Conservation (phyloP, 2,329 filamentous ascomycete genomes). For the Lachnellula arida region DNA sequence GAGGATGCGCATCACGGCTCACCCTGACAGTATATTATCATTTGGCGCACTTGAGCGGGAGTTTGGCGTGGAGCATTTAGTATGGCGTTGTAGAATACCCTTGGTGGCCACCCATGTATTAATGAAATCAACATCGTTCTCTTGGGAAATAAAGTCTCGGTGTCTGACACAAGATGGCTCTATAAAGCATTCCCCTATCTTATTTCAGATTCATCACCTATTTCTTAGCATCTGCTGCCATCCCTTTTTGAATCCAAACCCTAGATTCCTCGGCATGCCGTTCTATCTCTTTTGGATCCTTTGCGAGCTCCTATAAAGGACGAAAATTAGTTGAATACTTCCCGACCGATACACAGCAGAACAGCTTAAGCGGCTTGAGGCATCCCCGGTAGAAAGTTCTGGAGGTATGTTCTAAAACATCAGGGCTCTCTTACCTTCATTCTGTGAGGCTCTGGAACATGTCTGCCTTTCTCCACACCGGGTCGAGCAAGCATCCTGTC, state of each 20-base stretch:
- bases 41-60: neutral
- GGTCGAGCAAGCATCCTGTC: constrained; percentile 63
- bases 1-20: too few relatives aligned
- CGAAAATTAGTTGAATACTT: too few relatives aligned
- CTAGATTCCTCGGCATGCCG: constrained; percentile 47
- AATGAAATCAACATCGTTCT: neutral
- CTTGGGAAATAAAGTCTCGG: neutral
- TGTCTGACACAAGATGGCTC: neutral
- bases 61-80: neutral
- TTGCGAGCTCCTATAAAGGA: constrained; percentile 29
- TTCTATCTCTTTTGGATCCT: constrained; percentile 50
- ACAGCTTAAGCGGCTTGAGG: too few relatives aligned
- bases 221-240: constrained; percentile 40
- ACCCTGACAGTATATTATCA: neutral
- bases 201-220: constrained; percentile 1
- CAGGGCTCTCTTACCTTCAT: constrained; percentile 38
- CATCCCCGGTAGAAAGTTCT: too few relatives aligned
- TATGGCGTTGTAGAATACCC: constrained; percentile 4
- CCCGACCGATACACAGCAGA: too few relatives aligned
- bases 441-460: constrained; percentile 65
- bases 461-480: constrained; percentile 68
- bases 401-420: too few relatives aligned
- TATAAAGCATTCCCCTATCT: neutral
- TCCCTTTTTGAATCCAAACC: constrained; percentile 63
- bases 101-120: neutral